These are phyloP conservation scores for Komagataea norvegica DNA, from an alignment of 1,139 yeast species.

Conservation along the genomic window DNA sequence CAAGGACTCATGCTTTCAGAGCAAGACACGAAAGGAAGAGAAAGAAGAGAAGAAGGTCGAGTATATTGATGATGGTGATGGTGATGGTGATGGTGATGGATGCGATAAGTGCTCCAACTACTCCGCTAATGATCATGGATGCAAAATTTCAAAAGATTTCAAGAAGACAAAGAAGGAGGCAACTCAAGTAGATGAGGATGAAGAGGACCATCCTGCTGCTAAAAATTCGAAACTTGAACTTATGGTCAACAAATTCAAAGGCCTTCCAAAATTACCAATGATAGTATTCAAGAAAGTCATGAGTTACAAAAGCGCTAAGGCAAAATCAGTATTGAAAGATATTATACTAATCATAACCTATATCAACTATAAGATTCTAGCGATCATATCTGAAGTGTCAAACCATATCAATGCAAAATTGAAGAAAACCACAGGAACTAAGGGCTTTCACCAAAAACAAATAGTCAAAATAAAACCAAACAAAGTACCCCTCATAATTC, in stretches of 20 bases:
- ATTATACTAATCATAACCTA: conserved; percentile 2
- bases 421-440: not conserved
- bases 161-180: too few relatives aligned
- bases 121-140: not conserved
- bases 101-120: not conserved
- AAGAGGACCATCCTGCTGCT: not conserved
- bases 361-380: conserved; percentile 1
- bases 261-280: not conserved
- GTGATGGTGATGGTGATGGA: not conserved
- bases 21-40: not conserved
- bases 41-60: not conserved
- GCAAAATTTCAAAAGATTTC: not conserved
- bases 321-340: conserved; percentile 1
- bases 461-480: not conserved
- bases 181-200: too few relatives aligned
- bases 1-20: too few relatives aligned
- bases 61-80: conserved; percentile 3
- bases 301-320: not conserved
- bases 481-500: too few relatives aligned
- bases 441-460: not conserved
- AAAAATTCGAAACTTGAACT: conserved; percentile 1
- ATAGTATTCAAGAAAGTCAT: not conserved
- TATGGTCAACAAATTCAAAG: not conserved
- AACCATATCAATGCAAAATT: conserved; percentile 2
- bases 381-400: conserved; percentile 1